phyloP scores from a whole-genome alignment of 1,139 yeast genomes.

The Hemisphaericaspora subhashii region DNA sequence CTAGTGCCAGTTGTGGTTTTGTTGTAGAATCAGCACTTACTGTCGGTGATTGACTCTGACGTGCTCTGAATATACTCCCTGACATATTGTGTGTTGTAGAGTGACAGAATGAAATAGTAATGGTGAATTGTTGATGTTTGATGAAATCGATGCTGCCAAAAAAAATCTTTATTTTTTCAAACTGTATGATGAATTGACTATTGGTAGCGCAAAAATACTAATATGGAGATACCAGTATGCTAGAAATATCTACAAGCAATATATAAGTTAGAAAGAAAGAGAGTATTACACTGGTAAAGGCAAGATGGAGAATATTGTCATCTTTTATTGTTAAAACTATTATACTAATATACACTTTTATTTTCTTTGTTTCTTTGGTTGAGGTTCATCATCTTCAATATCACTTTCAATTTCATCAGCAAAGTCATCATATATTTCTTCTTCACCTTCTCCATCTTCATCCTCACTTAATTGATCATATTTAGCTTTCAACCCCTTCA shows the following conservation, averaged over 20 bases:
- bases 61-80: slow-evolving; percentile 12
- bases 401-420: slow-evolving; percentile 26
- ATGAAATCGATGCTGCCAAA: no score
- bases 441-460: slow-evolving; percentile 30
- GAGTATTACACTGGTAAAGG: no score
- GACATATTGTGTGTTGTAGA: not conserved
- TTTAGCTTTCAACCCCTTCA: slow-evolving; percentile 93
- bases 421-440: slow-evolving; percentile 27
- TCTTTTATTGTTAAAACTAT: no score
- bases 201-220: no score
- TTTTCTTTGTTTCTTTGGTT: slow-evolving; percentile 35
- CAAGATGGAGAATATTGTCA: no score
- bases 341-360: slow-evolving; percentile 9
- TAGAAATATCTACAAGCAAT: no score
- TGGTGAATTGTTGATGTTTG: no score
- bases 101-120: no score
- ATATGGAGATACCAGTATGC: no score
- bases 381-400: slow-evolving; percentile 36
- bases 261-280: no score
- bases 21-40: slow-evolving; percentile 10
- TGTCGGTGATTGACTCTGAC: slow-evolving; percentile 12
- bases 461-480: slow-evolving; percentile 71
- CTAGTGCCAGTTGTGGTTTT: not conserved
- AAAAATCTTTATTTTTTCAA: no score
- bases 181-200: no score